Percentiles rank a stretch among this genome's conserved stretches.
Evolutionary conservation across 805 yeast species (phyloP).

Genomic region (Cyberlindnera sargentensis): DNA sequence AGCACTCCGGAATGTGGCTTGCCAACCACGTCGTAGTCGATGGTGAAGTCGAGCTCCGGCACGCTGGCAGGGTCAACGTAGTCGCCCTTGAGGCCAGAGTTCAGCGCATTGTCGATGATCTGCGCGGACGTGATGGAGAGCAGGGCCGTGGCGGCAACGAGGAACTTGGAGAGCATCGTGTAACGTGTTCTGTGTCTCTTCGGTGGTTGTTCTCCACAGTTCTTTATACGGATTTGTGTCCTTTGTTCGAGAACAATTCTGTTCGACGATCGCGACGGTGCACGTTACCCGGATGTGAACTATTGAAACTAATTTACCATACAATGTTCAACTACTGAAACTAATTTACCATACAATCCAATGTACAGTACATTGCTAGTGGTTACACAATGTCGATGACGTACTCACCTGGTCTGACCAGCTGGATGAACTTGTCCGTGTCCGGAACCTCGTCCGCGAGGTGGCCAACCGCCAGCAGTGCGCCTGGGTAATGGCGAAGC

Average conservation of each 20-base stretch:
- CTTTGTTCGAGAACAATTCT: too few species aligned
- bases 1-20: slow-evolving; percentile 30
- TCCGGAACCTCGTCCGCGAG: slow-evolving; percentile 67
- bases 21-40: slow-evolving; percentile 44
- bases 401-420: slow-evolving; percentile 31
- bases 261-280: too few species aligned
- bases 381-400: too few species aligned
- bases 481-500: slow-evolving; percentile 51
- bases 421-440: slow-evolving; percentile 43
- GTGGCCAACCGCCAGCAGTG: slow-evolving; percentile 79
- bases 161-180: slow-evolving; percentile 2
- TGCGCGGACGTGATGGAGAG: slow-evolving; percentile 11
- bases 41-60: slow-evolving; percentile 37
- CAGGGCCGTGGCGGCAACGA: slow-evolving; percentile 10
- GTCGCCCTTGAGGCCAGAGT: slow-evolving; percentile 10
- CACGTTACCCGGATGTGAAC: too few species aligned
- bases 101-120: slow-evolving; percentile 13
- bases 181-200: neutral
- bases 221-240: too few species aligned
- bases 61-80: slow-evolving; percentile 16
- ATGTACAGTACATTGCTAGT: too few species aligned
- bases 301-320: too few species aligned
- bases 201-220: neutral
- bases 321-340: too few species aligned
- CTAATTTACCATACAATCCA: too few species aligned